phyloP scores from a whole-genome alignment of 495 filamentous ascomycete genomes.

The Aspergillus nidulans region DNA sequence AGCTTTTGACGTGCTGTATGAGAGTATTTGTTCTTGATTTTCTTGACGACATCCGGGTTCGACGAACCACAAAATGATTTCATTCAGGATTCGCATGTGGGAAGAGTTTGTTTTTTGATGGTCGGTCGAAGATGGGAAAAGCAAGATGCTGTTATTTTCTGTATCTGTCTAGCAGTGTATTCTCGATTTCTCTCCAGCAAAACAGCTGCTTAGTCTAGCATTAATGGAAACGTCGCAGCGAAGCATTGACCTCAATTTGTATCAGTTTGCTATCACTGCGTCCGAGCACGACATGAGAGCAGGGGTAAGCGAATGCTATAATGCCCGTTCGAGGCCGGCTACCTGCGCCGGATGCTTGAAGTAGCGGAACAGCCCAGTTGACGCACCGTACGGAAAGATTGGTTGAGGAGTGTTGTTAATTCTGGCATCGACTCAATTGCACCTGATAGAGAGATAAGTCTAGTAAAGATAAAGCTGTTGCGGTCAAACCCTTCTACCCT shows the following conservation, averaged over 20 bases:
- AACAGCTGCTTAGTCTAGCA: slow-evolving; percentile 10
- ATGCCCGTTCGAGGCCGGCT: too few species aligned
- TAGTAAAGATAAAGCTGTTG: neutral
- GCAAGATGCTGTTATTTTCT: slow-evolving; percentile 15
- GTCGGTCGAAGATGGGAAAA: neutral
- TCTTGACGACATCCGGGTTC: slow-evolving; percentile 18
- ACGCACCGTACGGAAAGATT: neutral
- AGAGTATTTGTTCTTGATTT: slow-evolving; percentile 21
- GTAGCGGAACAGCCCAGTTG: neutral
- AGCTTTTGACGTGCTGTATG: slow-evolving; percentile 18
- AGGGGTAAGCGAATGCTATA: too few species aligned
- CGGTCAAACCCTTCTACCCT: neutral
- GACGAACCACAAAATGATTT: slow-evolving; percentile 14
- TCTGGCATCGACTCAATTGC: neutral
- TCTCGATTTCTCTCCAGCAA: slow-evolving; percentile 1
- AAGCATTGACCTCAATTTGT: neutral
- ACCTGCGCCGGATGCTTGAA: neutral
- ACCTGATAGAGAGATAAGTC: neutral
- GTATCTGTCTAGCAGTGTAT: slow-evolving; percentile 21
- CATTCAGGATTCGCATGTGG: slow-evolving; percentile 19
- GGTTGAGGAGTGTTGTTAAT: neutral
- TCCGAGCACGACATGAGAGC: too few species aligned
- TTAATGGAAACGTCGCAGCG: slow-evolving; percentile 2
- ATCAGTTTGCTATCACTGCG: too few species aligned
- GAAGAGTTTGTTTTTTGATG: slow-evolving; percentile 4